These are phyloP conservation scores for Coccomyxa subellipsoidea DNA, from an alignment of 163 green algal species.

Conservation along the genomic window DNA sequence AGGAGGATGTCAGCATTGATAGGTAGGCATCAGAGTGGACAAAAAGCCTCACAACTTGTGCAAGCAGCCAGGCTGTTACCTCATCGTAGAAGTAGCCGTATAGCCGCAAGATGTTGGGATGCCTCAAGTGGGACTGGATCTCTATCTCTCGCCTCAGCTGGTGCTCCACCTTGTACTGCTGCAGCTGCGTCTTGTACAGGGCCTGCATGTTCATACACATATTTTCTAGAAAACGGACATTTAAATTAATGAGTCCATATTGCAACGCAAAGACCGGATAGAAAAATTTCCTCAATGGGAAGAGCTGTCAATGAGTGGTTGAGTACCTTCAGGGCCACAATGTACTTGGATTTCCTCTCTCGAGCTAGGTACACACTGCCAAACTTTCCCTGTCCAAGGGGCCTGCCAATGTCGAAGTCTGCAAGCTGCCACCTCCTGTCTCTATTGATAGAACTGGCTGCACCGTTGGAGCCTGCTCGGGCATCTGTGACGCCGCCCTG, in stretches of 20 bases:
- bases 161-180: slow-evolving; percentile 95
- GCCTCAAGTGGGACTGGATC: slow-evolving; percentile 96
- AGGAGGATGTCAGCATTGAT: no score
- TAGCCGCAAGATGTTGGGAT: slow-evolving; percentile 96
- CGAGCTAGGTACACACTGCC: slow-evolving; percentile 98
- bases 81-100: slow-evolving; percentile 93
- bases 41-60: no score
- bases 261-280: not conserved
- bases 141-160: slow-evolving; percentile 98
- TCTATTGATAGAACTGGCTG: not conserved
- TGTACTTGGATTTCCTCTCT: slow-evolving; percentile 90
- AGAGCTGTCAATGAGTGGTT: not conserved
- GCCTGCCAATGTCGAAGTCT: slow-evolving; percentile 98
- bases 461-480: not conserved
- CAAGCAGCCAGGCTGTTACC: no score
- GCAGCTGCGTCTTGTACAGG: slow-evolving; percentile 96
- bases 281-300: not conserved
- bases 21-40: no score
- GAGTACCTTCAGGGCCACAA: slow-evolving; percentile 95
- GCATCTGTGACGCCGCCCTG: not conserved
- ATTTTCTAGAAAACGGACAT: not conserved
- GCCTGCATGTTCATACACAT: slow-evolving; percentile 55
- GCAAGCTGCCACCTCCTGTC: slow-evolving; percentile 45
- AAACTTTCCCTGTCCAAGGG: slow-evolving; percentile 97
- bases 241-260: not conserved